Evolutionary conservation across 345 rosid species (phyloP).

Genomic region (Clarkia xantiana): DNA sequence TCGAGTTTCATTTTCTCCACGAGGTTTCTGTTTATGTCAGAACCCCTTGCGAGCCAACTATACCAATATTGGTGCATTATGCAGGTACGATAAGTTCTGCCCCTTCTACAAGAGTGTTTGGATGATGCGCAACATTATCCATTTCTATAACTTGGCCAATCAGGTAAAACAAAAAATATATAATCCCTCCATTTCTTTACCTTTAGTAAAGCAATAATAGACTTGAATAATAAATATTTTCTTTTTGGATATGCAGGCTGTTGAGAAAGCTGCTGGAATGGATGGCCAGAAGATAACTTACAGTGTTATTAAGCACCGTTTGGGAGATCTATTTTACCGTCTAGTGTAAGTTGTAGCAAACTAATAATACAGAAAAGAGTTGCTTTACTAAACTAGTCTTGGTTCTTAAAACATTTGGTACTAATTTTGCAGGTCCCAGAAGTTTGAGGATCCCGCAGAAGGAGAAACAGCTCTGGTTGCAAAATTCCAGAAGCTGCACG

Average conservation of each 20-base stretch:
- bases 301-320: constrained; percentile 79
- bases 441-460: constrained; percentile 98
- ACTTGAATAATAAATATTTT: too few species aligned
- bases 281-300: constrained; percentile 96
- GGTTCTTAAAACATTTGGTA: not conserved
- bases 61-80: constrained; percentile 10
- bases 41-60: not conserved
- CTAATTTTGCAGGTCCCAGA: constrained; percentile 59
- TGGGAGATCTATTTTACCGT: constrained; percentile 95
- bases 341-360: constrained; percentile 51
- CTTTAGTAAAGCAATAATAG: not conserved
- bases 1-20: not conserved
- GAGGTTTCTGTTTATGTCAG: not conserved
- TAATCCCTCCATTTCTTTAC: not conserved
- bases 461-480: constrained; percentile 80
- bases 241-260: constrained; percentile 40
- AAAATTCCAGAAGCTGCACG: constrained; percentile 70
- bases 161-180: constrained; percentile 36
- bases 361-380: not conserved
- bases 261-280: constrained; percentile 96
- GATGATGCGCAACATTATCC: constrained; percentile 99
- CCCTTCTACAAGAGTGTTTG: constrained; percentile 99
- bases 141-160: constrained; percentile 86
- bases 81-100: constrained; percentile 91
- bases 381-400: not conserved